phyloP scores from a whole-genome alignment of 805 yeast genomes.

The Saccharomycopsis guyanensis region DNA sequence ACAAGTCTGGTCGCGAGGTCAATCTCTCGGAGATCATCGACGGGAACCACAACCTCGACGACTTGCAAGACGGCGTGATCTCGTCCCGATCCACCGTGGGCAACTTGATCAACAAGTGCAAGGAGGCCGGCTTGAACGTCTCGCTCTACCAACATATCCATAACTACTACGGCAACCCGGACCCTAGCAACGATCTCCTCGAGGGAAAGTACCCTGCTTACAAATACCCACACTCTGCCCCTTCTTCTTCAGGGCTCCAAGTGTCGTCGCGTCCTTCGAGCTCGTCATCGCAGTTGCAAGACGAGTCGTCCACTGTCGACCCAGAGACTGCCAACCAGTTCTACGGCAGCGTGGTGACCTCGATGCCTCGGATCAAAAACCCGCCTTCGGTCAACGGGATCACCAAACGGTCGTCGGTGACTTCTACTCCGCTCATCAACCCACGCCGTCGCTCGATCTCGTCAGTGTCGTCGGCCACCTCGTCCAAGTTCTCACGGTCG shows the following conservation, averaged over 20 bases:
- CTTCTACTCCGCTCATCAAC: conserved; percentile 2
- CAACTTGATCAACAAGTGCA: conserved; percentile 22
- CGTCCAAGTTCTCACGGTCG: conserved; percentile 15
- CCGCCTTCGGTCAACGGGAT: background rate
- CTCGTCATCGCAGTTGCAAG: background rate
- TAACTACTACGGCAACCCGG: conserved; percentile 39
- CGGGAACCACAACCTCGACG: background rate
- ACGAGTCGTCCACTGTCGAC: background rate
- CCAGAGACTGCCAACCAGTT: background rate
- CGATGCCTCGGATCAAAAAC: background rate
- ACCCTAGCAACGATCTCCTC: conserved; percentile 9
- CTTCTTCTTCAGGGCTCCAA: background rate
- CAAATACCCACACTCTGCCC: background rate
- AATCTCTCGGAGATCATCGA: background rate
- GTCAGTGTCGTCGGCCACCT: conserved; percentile 8
- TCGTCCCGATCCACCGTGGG: background rate
- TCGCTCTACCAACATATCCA: conserved; percentile 83
- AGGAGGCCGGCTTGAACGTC: conserved; percentile 45
- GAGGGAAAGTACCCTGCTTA: no score
- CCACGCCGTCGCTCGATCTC: conserved; percentile 12
- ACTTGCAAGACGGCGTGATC: background rate
- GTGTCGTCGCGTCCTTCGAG: background rate
- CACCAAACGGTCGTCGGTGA: conserved; percentile 2
- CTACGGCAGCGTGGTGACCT: background rate
- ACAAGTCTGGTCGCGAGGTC: background rate